Evolutionary conservation across 441 rosid genomes (phyloP), one percentile per base, ranked within the genome.

Genomic region (Biscutella laevigata): DNA sequence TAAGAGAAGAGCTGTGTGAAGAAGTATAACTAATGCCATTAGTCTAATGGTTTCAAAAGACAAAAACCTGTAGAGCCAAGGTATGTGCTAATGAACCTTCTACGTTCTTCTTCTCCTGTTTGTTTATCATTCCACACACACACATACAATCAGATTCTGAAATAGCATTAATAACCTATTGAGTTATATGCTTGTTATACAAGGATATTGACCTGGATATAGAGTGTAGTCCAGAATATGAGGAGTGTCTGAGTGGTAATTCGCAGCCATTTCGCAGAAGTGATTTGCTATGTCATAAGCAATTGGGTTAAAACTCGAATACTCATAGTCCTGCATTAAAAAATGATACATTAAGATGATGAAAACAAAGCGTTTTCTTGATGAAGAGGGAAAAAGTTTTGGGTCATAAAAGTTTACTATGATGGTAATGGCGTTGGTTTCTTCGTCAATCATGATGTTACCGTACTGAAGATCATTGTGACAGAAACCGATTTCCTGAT

Each of bases 381-480:
- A 35, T 14, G 35, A 4, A 57, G 7, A 32, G n/a, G 4, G 0
- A n/a, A 10, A 15, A 8, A 5, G n/a, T 4, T 43, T 21, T 0
- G 4, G 47, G 19, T 47, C 9, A 39, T n/a, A 43, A 24, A 53
- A 26, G 71, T 86, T 76, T 71, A 91, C 98, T 17, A 91, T 91
- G 57, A 91, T 52, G 16, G 91, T 85, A 56, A 85, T 74, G 17
- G 78, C 74, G 34, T 66, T 80, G 0, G 87, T 85, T 68, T 82
- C 81, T 51, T 82, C 98, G 27, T 91, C 96, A 68, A 91, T 79
- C 98, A 91, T 91, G 38, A 91, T 68, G 66, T 91, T 91, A 9
- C 96, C 98, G 12, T 88, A 88, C 54, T 92, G 98, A 66, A 92
- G 78, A 66, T 92, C 98, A 58, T 86, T 92, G 68, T 88, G 98